Base-by-base conservation (phyloP, 257 asterid genomes). In the Capsicum baccatum region DNA sequence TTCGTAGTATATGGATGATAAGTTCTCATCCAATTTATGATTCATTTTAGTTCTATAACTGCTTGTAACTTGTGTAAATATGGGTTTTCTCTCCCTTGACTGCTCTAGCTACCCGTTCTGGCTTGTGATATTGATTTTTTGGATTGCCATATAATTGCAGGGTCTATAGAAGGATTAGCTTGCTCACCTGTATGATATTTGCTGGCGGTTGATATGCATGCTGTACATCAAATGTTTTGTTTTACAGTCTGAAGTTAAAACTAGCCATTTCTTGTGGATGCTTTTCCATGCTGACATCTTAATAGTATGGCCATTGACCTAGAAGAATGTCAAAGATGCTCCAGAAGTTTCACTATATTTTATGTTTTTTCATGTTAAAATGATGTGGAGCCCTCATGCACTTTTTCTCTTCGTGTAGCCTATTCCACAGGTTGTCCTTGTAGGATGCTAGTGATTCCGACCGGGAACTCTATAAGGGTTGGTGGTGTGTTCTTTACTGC, bases 111-210 rank as follows among this genome's bases (percentile, higher is more conserved):
- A 83, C 74, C 85, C 90, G 86, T 92, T 85, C 85, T 91, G 86
- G 92, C 90, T 86, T 90, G 94, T 80, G 85, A 89, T 91, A 93
- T 96, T 96, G 98, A 97, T 97, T 84, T 87, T 95, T 91, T 91
- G 97, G 99, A 93, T 93, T 95, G 98, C 84, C 94, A 86, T 91
- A 97, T 89, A 93, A 95, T 95, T 97, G 99, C 99, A 97, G 99
- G 99, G 91, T 89, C 90, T 90, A 89, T 97, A 94, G 94, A 93
- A 85, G 98, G 98, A 95, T 94, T 97, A 94, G 94, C 97, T 71
- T 92, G 98, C 97, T 93, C 97, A 89, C 93, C 93, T 93, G 86
- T 92, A 89, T 94, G 94, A 95, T 95, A 90, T 90, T 93, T 91
- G 95, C 98, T 92, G 99, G 98, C 94, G 99, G 97, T 94, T 97